phyloP scores from a whole-genome alignment of 2,329 filamentous ascomycete genomes.

The Claviceps spartinae region DNA sequence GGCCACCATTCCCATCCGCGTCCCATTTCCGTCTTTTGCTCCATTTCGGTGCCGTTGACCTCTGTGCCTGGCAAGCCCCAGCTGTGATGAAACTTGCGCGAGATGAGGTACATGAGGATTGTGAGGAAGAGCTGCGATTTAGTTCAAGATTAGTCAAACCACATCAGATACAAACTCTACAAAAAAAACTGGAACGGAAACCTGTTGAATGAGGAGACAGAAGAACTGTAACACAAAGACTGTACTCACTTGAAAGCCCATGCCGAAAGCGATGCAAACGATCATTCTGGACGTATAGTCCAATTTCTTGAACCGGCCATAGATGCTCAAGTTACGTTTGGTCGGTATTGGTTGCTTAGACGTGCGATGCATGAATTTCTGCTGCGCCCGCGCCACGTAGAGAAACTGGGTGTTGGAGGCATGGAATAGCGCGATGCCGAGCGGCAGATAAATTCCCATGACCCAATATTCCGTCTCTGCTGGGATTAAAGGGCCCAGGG shows the following conservation, averaged over 20 bases:
- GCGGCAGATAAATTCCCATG: conserved; percentile 50
- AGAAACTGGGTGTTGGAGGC: conserved; percentile 48
- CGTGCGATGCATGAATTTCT: conserved; percentile 11
- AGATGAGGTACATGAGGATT: conserved; percentile 44
- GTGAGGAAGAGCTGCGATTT: conserved; percentile 41
- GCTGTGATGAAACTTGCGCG: conserved; percentile 21
- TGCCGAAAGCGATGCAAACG: conserved; percentile 36
- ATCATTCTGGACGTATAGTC: conserved; percentile 32
- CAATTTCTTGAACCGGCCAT: conserved; percentile 19
- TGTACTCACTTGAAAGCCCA: conserved; percentile 37
- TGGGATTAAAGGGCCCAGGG: conserved; percentile 24
- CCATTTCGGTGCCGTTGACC: conserved; percentile 33
- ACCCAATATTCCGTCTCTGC: conserved; percentile 46
- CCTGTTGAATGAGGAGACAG: neutral
- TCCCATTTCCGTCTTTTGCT: conserved; percentile 29
- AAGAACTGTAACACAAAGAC: neutral
- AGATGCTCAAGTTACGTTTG: conserved; percentile 11
- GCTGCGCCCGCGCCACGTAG: conserved; percentile 39
- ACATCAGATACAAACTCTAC: neutral
- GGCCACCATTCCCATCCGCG: conserved; percentile 55
- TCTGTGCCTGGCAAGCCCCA: conserved; percentile 48
- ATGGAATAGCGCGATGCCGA: conserved; percentile 52
- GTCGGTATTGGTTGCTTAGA: conserved; percentile 3
- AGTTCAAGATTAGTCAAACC: neutral
- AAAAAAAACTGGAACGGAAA: neutral